phyloP scores from a whole-genome alignment of 2,329 filamentous ascomycete genomes.

The Coniochaeta prunicola region DNA sequence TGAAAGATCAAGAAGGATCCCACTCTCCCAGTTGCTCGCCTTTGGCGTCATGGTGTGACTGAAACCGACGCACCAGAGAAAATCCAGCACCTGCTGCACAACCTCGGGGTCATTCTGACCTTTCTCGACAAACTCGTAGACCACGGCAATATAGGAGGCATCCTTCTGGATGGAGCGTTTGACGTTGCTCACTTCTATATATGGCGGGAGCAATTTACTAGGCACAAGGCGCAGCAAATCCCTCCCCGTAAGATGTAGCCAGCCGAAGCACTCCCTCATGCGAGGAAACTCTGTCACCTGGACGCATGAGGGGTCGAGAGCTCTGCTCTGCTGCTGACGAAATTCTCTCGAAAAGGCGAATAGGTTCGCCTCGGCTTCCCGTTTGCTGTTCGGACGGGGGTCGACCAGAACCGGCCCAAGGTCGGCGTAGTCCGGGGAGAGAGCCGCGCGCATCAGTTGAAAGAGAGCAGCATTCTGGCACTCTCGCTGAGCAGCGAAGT shows the following conservation, averaged over 20 bases:
- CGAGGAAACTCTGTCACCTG: not conserved
- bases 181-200: not conserved
- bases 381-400: not conserved
- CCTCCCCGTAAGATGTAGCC: not conserved
- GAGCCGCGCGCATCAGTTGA: slow-evolving; percentile 2
- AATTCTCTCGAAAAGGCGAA: not conserved
- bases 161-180: not conserved
- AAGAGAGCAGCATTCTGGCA: slow-evolving; percentile 1
- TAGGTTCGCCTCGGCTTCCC: not conserved
- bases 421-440: not conserved
- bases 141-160: not conserved
- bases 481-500: slow-evolving; percentile 1
- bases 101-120: not conserved
- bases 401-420: not conserved
- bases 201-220: not conserved
- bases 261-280: slow-evolving; percentile 2
- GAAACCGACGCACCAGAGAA: not conserved
- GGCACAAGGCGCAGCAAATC: not conserved
- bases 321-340: not conserved
- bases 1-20: not conserved
- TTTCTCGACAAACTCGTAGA: slow-evolving; percentile 2
- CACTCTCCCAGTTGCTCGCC: not conserved
- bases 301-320: too few species aligned
- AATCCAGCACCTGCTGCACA: not conserved
- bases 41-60: not conserved